phyloP scores from a whole-genome alignment of 2,329 filamentous ascomycete species.

The Fusarium sp. region DNA sequence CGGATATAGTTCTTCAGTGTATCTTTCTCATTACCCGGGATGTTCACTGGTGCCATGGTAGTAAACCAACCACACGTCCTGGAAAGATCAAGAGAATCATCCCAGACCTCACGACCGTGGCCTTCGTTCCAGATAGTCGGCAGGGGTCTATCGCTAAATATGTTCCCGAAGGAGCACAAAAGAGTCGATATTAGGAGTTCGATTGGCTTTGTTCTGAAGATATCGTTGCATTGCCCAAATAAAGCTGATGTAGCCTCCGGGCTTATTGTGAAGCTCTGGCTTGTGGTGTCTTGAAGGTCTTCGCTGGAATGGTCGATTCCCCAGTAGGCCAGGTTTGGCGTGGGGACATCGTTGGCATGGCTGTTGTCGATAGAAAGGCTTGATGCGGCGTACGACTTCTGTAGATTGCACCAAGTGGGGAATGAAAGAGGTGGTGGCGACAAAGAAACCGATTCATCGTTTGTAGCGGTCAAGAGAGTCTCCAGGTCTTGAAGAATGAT shows the following conservation, averaged over 20 bases:
- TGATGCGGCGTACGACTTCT: neutral
- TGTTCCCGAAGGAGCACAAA: constrained; percentile 10
- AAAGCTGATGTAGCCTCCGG: constrained; percentile 7
- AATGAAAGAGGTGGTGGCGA: constrained; percentile 8
- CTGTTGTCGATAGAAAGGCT: neutral
- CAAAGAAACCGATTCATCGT: neutral
- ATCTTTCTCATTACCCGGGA: neutral
- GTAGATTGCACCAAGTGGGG: constrained; percentile 9
- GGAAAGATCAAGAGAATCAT: constrained; percentile 9
- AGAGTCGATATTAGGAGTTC: constrained; percentile 19
- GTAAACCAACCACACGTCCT: constrained; percentile 28
- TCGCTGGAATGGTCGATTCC: neutral
- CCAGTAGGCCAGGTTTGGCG: constrained; percentile 16
- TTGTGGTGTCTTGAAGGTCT: neutral
- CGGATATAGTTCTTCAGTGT: neutral
- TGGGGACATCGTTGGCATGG: neutral
- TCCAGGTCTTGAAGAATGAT: constrained; percentile 17
- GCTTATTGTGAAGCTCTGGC: constrained; percentile 4
- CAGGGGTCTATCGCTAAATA: constrained; percentile 4
- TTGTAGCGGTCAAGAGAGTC: neutral
- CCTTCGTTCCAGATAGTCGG: constrained; percentile 11
- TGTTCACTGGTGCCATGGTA: neutral
- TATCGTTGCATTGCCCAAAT: constrained; percentile 14
- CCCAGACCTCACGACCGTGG: constrained; percentile 10
- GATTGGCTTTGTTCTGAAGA: constrained; percentile 17